Conservation (phyloP, 2,329 filamentous ascomycete species). For the Diplodia sapinea region DNA sequence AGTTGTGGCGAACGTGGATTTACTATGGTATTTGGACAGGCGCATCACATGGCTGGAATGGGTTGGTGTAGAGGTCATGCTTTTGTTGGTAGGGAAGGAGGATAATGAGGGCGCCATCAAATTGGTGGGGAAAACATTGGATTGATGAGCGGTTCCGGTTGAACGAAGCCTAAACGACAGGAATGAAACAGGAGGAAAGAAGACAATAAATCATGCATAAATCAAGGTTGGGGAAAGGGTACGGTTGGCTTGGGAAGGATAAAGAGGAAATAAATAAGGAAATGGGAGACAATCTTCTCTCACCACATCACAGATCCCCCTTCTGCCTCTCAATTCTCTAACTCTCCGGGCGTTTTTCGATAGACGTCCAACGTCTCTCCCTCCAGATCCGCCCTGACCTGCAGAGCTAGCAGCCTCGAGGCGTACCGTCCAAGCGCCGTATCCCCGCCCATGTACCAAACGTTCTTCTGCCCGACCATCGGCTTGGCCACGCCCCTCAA, state of each 20-base stretch:
- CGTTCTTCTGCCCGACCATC: constrained; percentile 41
- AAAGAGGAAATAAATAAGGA: neutral
- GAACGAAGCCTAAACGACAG: neutral
- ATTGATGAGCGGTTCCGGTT: neutral
- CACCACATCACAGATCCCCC: neutral
- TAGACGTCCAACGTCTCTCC: constrained; percentile 35
- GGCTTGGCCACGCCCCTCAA: constrained; percentile 50
- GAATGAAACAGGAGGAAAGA: neutral
- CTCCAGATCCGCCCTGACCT: constrained; percentile 52
- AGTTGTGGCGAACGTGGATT: constrained; percentile 17
- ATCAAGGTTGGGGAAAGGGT: neutral
- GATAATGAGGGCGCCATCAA: constrained; percentile 10
- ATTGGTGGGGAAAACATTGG: constrained; percentile 6
- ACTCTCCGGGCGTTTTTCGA: constrained; percentile 23
- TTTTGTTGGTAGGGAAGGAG: constrained; percentile 17
- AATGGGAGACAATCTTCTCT: neutral
- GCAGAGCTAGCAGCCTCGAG: constrained; percentile 54
- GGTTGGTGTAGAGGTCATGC: constrained; percentile 14
- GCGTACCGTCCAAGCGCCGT: constrained; percentile 55
- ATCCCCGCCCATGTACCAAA: constrained; percentile 56
- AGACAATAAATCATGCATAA: neutral
- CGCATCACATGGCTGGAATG: constrained; percentile 21
- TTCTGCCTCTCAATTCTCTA: neutral
- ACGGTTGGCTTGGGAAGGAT: neutral
- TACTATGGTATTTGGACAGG: constrained; percentile 19